Conservation (phyloP, 768 basidiomycete species). For the Podaxis carcinomalis region DNA sequence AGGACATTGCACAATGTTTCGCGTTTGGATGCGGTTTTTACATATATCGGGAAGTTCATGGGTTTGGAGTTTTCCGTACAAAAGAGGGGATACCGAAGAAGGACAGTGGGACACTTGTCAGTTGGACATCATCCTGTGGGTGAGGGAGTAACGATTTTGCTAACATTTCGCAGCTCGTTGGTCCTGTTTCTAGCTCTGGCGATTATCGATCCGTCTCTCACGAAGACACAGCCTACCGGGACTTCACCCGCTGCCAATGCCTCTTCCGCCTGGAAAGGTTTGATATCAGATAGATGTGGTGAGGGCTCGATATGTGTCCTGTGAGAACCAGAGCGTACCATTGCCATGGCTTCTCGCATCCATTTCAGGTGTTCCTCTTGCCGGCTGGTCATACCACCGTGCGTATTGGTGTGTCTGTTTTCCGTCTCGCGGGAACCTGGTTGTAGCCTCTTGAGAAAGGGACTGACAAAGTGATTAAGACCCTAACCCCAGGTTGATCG, state of each 20-base stretch:
- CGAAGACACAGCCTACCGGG: conserved; percentile 95
- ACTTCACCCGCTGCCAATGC: conserved; percentile 85
- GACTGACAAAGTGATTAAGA: background rate
- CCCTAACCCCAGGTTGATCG: background rate
- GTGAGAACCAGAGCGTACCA: conserved; percentile 45
- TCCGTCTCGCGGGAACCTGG: background rate
- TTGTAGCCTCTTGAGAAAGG: background rate
- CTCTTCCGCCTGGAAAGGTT: conserved; percentile 63
- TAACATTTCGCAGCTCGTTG: conserved; percentile 88
- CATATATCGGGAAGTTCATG: background rate
- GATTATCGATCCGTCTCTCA: conserved; percentile 71
- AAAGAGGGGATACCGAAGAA: background rate
- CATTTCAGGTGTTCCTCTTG: conserved; percentile 42
- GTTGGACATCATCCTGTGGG: background rate
- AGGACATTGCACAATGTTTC: background rate
- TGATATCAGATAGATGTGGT: background rate
- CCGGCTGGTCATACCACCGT: background rate
- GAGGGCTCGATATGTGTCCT: conserved; percentile 12
- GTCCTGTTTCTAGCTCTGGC: conserved; percentile 90
- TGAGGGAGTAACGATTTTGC: conserved; percentile 15
- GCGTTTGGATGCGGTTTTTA: background rate
- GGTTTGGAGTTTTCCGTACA: background rate
- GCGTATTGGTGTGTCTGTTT: background rate
- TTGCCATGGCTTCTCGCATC: conserved; percentile 82
- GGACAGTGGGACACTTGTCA: background rate